Base-by-base conservation (phyloP, 805 yeast genomes). In the Wickerhamiella slavikovae region DNA sequence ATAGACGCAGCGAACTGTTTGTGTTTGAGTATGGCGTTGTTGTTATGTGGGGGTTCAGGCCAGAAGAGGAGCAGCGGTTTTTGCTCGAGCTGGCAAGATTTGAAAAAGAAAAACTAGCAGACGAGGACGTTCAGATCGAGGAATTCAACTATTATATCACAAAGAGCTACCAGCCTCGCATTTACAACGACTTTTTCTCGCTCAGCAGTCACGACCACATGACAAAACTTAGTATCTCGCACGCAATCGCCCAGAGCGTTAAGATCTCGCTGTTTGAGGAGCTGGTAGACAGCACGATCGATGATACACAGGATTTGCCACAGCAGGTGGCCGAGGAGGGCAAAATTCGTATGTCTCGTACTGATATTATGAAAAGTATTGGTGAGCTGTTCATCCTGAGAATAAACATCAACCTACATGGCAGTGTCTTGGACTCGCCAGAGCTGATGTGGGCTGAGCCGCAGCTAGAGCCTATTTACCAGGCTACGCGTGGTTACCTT, bases 401-500 rank as follows among this genome's bases (percentile, higher is more conserved):
- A 14, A 58, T 58, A 35, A 54, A 55, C 34, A 51, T 57, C 37
- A 57, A 57, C 33, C 37, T 57, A 32, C 63, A 57, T 29, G 64
- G 64, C 13, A 55, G 61, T 12, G 91, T 89, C 17, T 58, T 89
- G 36, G 98, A 89, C 49, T 78, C 93, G 2, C 98, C 98, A 1
- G 98, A 89, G 51, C 66, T 89, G 34, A 82, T 89, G 94, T 89
- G 98, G 98, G 71, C 95, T 0, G 96, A 89, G 49, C 98, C 98
- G 2, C 94, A 83, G 45, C 59, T 89, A 36, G 98, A 89, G 48
- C 98, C 98, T 1, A 82, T 85, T 30, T 89, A 89, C 53, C 95
- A 83, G 51, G 95, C 96, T 0, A 82, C 93, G 2, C 68, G 96
- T 49, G 94, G 95, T 1, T 85, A 85, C 51, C 53, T 89, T 37